A percentile compares a stretch with the other conserved stretches of the same genome.
Conservation (phyloP, 2,329 filamentous ascomycete species). For the Fusarium multiceps region DNA sequence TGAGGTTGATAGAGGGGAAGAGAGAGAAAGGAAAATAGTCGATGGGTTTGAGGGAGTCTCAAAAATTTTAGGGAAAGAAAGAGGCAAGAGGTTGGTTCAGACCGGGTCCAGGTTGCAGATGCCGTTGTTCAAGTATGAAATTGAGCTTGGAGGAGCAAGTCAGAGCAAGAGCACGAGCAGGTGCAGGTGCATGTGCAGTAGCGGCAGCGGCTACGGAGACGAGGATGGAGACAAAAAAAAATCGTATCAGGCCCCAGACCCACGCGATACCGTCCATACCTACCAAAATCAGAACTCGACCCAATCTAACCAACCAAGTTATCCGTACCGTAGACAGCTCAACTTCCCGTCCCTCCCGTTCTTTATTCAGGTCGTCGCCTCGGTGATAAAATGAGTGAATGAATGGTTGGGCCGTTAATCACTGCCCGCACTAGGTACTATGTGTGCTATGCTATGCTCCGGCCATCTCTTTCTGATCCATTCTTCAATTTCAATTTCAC, state of each 20-base stretch:
- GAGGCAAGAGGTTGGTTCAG: constrained; percentile 25
- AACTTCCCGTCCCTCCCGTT: constrained; percentile 7
- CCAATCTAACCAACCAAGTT: not conserved
- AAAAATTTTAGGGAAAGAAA: constrained; percentile 13
- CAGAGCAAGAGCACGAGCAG: not conserved
- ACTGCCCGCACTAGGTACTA: not conserved
- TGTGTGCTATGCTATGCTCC: not conserved
- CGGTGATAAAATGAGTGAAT: constrained; percentile 48
- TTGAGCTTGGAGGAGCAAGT: constrained; percentile 5
- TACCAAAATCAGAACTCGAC: constrained; percentile 6
- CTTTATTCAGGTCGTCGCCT: constrained; percentile 39
- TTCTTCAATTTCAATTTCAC: not conserved
- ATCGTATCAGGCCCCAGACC: constrained; percentile 36
- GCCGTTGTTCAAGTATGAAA: constrained; percentile 31
- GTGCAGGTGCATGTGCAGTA: constrained; percentile 22
- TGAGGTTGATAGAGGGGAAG: constrained; percentile 21
- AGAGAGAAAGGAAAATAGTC: constrained; percentile 10
- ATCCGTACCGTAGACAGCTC: not conserved
- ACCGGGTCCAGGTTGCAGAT: constrained; percentile 27
- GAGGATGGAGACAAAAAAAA: constrained; percentile 28
- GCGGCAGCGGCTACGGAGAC: constrained; percentile 33
- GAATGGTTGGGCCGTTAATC: constrained; percentile 41
- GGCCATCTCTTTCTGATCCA: not conserved
- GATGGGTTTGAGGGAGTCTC: constrained; percentile 22
- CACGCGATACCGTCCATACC: constrained; percentile 7